A percentile compares a stretch with the other conserved stretches of the same genome.
Conservation (phyloP, 805 yeast species). For the Tetrapisispora namnaoensis region DNA sequence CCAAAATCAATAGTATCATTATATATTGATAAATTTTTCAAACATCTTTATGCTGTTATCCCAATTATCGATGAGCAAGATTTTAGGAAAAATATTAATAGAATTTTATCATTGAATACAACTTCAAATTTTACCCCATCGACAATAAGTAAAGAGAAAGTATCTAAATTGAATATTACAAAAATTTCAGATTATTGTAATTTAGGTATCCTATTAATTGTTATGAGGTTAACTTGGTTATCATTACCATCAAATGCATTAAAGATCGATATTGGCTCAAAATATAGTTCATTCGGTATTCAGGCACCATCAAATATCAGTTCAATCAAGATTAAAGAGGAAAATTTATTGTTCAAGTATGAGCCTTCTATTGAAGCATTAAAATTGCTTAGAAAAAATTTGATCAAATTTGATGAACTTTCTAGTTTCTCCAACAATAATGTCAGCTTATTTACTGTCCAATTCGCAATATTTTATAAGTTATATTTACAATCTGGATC, state of each 20-base stretch:
- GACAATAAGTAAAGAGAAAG: conserved; percentile 10
- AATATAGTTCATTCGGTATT: conserved; percentile 5
- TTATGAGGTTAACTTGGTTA: conserved; percentile 46
- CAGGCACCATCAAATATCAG: conserved; percentile 3
- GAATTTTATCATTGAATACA: conserved; percentile 12
- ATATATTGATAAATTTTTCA: conserved; percentile 50
- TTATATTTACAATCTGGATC: conserved; percentile 48
- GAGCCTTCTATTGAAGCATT: conserved; percentile 25
- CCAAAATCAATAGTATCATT: conserved; percentile 45
- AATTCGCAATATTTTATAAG: conserved; percentile 49
- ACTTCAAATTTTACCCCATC: conserved; percentile 1
- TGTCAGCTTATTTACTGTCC: conserved; percentile 36
- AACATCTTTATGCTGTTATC: conserved; percentile 48
- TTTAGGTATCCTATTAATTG: conserved; percentile 42
- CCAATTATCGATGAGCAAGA: conserved; percentile 55
- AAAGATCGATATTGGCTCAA: conserved; percentile 23
- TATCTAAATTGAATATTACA: conserved; percentile 20
- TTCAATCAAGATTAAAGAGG: conserved; percentile 1
- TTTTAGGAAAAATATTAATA: conserved; percentile 25
- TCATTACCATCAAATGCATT: conserved; percentile 39
- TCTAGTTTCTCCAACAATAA: conserved; percentile 27
- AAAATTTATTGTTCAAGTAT: conserved; percentile 14
- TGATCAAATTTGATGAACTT: conserved; percentile 28
- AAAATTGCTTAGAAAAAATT: conserved; percentile 20
- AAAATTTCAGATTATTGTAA: conserved; percentile 33